Base-by-base conservation (phyloP, 2,329 filamentous ascomycete genomes). In the Magnaporthales sp. region DNA sequence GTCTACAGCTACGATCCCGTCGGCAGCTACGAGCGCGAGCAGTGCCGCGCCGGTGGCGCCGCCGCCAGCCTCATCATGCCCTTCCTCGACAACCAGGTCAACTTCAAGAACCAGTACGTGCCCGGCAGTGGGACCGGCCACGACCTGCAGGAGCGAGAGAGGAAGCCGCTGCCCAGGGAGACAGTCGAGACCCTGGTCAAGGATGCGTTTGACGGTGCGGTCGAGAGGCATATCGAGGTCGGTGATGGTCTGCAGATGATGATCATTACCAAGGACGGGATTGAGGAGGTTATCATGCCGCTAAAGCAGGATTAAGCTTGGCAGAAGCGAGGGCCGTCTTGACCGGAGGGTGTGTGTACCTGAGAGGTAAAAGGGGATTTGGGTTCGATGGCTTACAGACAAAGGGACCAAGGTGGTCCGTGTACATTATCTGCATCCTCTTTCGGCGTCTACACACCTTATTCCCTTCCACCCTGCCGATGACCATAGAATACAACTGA, bases 31-130 rank as follows among this genome's bases (percentile, higher is more conserved):
- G 95, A 99, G 84, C 85, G 95, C 71, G 95, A 99, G 81, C 92
- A 96, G 81, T 97, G 93, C 81, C 89, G 94, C 71, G 93, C 95
- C 46, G 95, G 92, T 58, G 95, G 95, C 73, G 93, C 95, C 15
- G 93, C 93, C 24, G 90, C 92, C 66, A 95, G 91, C 74, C 81
- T 99, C 78, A 99, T 99, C 80, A 99, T 97, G 91, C 95, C 95
- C 1, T 99, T 99, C 84, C 81, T 99, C 75, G 95, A 99, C 79
- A 99, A 99, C 79, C 96, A 99, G 81, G 95, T 99, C 83, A 98
- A 98, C 82, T 94, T 94, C 84, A 99, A 97, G 86, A 99, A 99
- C 78, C 94, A 97, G 83, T 96, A 97, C 77, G 84, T 95, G 67
- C 93, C 94, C 11, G 91, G 90, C 62, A 94, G 91, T 73, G 93